Evolutionary conservation across 2,329 filamentous ascomycete genomes (phyloP).

Genomic region (Alternaria postmessia): DNA sequence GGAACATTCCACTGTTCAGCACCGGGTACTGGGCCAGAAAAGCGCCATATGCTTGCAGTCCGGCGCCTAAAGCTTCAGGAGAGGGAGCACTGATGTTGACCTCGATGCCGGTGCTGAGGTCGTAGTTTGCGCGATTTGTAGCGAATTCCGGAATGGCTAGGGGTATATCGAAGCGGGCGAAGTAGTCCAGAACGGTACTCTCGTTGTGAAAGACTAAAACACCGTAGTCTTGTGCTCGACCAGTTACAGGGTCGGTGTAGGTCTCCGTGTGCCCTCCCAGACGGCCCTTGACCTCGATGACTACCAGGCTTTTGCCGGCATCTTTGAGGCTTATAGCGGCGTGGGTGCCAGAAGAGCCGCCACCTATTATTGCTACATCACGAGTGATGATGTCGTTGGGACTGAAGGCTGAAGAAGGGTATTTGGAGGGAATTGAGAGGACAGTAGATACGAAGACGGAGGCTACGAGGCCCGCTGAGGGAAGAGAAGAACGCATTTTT

Average conservation of each 20-base stretch:
- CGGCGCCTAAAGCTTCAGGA: slow-evolving; percentile 1
- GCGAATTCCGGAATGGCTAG: background rate
- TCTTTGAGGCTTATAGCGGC: slow-evolving; percentile 53
- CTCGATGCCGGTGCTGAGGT: slow-evolving; percentile 43
- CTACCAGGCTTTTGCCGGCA: slow-evolving; percentile 46
- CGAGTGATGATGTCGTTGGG: slow-evolving; percentile 2
- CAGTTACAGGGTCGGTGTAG: slow-evolving; percentile 51
- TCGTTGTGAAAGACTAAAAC: slow-evolving; percentile 52
- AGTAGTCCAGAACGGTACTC: slow-evolving; percentile 45
- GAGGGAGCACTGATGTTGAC: slow-evolving; percentile 6
- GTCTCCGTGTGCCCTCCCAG: slow-evolving; percentile 62
- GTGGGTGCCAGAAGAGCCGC: slow-evolving; percentile 54
- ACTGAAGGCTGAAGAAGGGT: background rate
- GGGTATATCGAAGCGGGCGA: slow-evolving; percentile 24
- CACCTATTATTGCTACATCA: slow-evolving; percentile 54
- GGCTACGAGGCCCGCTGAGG: background rate
- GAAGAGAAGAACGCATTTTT: background rate
- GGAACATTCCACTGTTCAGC: slow-evolving; percentile 52
- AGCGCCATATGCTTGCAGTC: background rate
- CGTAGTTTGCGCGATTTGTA: slow-evolving; percentile 10
- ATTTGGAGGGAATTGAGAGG: background rate
- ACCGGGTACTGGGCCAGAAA: background rate
- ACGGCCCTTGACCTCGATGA: slow-evolving; percentile 51
- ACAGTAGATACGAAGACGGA: background rate
- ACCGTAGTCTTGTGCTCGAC: slow-evolving; percentile 45